Conservation (phyloP, 129 eudicot species). For the Lactuca saligna region DNA sequence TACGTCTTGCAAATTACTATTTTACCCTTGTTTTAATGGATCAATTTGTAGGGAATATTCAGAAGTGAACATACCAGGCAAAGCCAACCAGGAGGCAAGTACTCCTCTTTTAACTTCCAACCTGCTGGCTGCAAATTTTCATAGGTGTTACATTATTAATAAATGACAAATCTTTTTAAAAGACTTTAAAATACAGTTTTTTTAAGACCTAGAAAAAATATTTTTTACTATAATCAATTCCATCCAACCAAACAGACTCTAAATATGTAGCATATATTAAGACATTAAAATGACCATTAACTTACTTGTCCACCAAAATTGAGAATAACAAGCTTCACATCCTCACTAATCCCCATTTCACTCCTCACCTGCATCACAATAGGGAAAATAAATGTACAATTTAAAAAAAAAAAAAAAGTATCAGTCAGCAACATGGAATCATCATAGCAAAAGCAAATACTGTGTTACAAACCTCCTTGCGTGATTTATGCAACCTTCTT, state of each 20-base stretch:
- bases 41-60: background rate
- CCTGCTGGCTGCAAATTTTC: conserved; percentile 81
- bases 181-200: no score
- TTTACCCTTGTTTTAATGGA: background rate
- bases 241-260: no score
- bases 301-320: conserved; percentile 98
- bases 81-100: conserved; percentile 91
- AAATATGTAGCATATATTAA: background rate
- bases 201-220: no score
- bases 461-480: conserved; percentile 61
- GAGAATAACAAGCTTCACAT: conserved; percentile 81
- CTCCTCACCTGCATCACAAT: conserved; percentile 59
- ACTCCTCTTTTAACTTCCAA: conserved; percentile 83
- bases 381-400: conserved; percentile 3
- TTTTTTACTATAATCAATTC: no score
- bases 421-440: background rate
- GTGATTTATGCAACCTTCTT: conserved; percentile 83
- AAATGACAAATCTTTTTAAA: background rate
- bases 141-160: background rate
- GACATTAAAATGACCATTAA: background rate
- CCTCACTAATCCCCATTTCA: conserved; percentile 82
- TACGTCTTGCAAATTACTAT: no score
- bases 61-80: conserved; percentile 62
- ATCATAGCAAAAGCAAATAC: conserved; percentile 10
- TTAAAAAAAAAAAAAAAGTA: no score